Base-by-base conservation (phyloP, 441 rosid species). In the Brassica hybrid region DNA sequence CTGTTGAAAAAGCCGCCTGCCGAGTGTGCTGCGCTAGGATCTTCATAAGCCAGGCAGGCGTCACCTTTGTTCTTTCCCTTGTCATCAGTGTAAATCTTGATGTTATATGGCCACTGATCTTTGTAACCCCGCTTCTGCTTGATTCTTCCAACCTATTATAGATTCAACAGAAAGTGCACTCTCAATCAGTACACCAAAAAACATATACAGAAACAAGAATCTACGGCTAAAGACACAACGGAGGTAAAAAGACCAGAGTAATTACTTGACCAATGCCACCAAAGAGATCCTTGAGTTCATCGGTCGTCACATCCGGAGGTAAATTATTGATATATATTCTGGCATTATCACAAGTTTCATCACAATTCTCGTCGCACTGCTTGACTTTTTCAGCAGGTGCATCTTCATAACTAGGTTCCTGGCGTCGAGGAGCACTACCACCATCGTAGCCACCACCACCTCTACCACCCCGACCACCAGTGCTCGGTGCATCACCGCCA, bases 231-330 rank as follows among this genome's bases (percentile, higher is more conserved):
- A 65, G 52, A 48, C 30, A 66, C 58, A 60, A 71, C 30, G 50
- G 59, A 80, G 69, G 71, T 62, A 71, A 70, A 14, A 76, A 78
- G 83, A 81, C 34, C 54, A 32, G 64, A 23, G 69, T 63, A 36
- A 80, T 88, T 92, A 95, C 99, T 85, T 86, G 96, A 85, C 99
- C 97, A 82, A 95, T 90, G 89, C 99, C 97, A 58, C 97, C 97
- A 83, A 95, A 95, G 81, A 93, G 95, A 21, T 90, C 97, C 78
- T 81, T 84, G 83, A 95, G 85, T 81, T 95, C 94, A 63, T 93
- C 99, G 54, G 48, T 71, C 16, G 97, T 89, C 83, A 95, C 98
- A 88, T 92, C 97, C 18, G 89, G 84, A 27, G 99, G 99, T 89
- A 93, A 85, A 84, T 93, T 95, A 68, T 98, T 90, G 78, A 95